These are phyloP conservation scores for Exophiala spinifera DNA, from an alignment of 2,329 filamentous ascomycete species.

Conservation along the genomic window DNA sequence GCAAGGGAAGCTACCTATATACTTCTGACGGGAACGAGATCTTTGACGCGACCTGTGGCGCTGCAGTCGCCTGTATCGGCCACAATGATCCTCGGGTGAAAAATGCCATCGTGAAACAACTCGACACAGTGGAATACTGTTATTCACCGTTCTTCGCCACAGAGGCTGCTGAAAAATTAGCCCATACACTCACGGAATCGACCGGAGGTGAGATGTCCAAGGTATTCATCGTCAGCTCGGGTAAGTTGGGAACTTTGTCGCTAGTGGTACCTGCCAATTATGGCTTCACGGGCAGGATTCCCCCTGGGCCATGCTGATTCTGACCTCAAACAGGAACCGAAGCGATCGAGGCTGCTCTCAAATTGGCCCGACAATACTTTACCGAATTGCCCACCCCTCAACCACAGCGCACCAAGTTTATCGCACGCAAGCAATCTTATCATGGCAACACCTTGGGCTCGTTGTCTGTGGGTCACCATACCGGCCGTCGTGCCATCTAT, in stretches of 20 bases:
- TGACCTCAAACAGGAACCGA: conserved; percentile 40
- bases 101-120: conserved; percentile 58
- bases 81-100: conserved; percentile 61
- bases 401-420: conserved; percentile 57
- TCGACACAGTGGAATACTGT: conserved; percentile 58
- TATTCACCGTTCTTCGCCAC: conserved; percentile 59
- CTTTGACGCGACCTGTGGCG: conserved; percentile 74
- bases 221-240: conserved; percentile 56
- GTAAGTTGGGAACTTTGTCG: not conserved
- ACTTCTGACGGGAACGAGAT: conserved; percentile 57
- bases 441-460: conserved; percentile 70
- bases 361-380: conserved; percentile 65
- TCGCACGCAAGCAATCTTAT: conserved; percentile 64
- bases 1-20: conserved; percentile 50
- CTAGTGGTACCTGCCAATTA: too few species aligned
- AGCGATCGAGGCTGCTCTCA: conserved; percentile 66
- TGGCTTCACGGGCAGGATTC: too few species aligned
- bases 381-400: conserved; percentile 54
- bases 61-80: conserved; percentile 65
- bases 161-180: conserved; percentile 52
- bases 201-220: conserved; percentile 54
- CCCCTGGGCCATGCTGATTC: not conserved
- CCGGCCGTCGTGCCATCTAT: conserved; percentile 59
- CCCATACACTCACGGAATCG: conserved; percentile 47
- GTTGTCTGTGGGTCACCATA: conserved; percentile 62